Conservation (phyloP, 441 rosid genomes). For the Gossypium lobatum region DNA sequence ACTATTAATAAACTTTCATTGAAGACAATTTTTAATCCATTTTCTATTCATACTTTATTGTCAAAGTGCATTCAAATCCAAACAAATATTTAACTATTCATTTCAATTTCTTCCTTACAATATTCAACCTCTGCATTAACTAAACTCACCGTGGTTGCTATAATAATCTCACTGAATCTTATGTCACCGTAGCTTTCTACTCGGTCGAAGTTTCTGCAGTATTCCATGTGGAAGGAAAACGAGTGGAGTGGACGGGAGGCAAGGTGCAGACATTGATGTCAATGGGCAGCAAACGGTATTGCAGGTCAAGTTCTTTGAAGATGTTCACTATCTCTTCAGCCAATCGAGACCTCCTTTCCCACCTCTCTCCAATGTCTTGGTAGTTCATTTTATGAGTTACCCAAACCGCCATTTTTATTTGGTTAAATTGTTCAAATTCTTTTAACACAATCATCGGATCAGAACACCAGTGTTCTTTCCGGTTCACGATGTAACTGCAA, state of each 20-base stretch:
- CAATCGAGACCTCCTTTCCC: slow-evolving; percentile 44
- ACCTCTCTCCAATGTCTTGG: slow-evolving; percentile 63
- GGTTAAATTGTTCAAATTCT: slow-evolving; percentile 42
- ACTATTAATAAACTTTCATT: too few relatives aligned
- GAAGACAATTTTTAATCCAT: too few relatives aligned
- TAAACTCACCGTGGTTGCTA: too few relatives aligned
- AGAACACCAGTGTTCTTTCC: slow-evolving; percentile 66
- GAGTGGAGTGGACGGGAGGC: slow-evolving; percentile 28
- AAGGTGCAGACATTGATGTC: slow-evolving; percentile 53
- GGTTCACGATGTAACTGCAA: slow-evolving; percentile 53
- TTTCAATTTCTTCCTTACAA: too few relatives aligned
- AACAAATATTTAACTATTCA: too few relatives aligned
- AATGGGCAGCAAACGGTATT: slow-evolving; percentile 57
- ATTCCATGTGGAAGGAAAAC: slow-evolving; percentile 36
- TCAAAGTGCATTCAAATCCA: too few relatives aligned
- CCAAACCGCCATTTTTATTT: slow-evolving; percentile 52
- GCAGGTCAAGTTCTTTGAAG: slow-evolving; percentile 61
- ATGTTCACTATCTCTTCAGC: slow-evolving; percentile 63
- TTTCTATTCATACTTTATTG: too few relatives aligned
- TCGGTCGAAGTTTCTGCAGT: neutral
- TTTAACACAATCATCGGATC: slow-evolving; percentile 42
- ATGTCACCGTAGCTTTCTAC: neutral
- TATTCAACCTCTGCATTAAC: too few relatives aligned
- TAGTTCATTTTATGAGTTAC: slow-evolving; percentile 54
- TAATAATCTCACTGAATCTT: too few relatives aligned